A percentile compares a stretch with the other conserved stretches of the same genome.
These are phyloP conservation scores for Rhodomyrtus psidioides DNA, from an alignment of 441 rosid species.

Conservation along the genomic window DNA sequence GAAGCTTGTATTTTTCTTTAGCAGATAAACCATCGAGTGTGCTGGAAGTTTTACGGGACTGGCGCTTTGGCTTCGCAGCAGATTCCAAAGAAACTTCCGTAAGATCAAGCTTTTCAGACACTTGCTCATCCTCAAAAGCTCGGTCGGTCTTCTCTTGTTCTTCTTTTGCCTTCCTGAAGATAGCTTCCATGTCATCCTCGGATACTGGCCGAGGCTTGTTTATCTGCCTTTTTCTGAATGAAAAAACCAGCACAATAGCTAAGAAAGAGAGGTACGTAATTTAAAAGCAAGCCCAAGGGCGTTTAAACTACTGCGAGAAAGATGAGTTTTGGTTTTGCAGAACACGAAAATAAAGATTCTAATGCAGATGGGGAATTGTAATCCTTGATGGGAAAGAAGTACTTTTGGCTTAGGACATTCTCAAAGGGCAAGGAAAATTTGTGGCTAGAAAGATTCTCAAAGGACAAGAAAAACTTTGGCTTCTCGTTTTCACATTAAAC, in stretches of 20 bases:
- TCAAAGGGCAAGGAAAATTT: neutral
- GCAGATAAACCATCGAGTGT: slow-evolving; percentile 9
- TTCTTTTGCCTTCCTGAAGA: slow-evolving; percentile 64
- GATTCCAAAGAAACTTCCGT: slow-evolving; percentile 16
- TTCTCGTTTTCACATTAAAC: neutral
- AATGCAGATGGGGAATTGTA: neutral
- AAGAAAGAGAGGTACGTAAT: neutral
- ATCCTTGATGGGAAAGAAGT: neutral
- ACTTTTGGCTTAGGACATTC: neutral
- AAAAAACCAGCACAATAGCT: neutral
- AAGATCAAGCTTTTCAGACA: slow-evolving; percentile 19
- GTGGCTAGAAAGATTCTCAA: neutral
- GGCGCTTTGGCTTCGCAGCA: slow-evolving; percentile 19
- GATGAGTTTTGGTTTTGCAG: neutral
- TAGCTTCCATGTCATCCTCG: slow-evolving; percentile 53
- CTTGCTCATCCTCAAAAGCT: slow-evolving; percentile 47
- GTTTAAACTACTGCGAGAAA: neutral
- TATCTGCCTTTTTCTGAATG: slow-evolving; percentile 58
- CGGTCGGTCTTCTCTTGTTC: slow-evolving; percentile 60
- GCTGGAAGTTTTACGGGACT: slow-evolving; percentile 19
- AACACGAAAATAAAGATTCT: neutral
- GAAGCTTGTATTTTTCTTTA: slow-evolving; percentile 25
- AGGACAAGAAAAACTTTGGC: neutral
- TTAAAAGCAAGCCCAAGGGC: neutral
- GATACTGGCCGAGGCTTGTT: slow-evolving; percentile 73